phyloP scores from a whole-genome alignment of 2,329 filamentous ascomycete species.

The Plectosphaerella cucumerina region DNA sequence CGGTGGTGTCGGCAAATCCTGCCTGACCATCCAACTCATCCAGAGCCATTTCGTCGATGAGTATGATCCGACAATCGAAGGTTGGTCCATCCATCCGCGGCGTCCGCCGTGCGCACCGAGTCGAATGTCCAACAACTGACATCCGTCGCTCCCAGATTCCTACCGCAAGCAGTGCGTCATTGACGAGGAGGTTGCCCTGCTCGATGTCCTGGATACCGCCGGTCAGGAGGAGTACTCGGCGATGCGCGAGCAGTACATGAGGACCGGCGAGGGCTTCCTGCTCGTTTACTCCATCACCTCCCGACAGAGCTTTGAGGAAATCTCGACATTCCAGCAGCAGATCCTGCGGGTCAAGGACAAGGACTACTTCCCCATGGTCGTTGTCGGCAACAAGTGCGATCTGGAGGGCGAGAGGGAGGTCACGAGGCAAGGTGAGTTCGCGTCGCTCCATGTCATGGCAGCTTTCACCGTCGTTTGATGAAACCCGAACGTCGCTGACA shows the following conservation, averaged over 20 bases:
- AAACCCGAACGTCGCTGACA: too few relatives aligned
- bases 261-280: slow-evolving; percentile 95
- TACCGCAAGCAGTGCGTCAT: slow-evolving; percentile 96
- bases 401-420: slow-evolving; percentile 89
- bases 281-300: slow-evolving; percentile 98
- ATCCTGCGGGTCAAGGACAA: slow-evolving; percentile 98
- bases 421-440: slow-evolving; percentile 74
- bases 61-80: slow-evolving; percentile 99
- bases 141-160: slow-evolving; percentile 64
- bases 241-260: slow-evolving; percentile 99
- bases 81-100: slow-evolving; percentile 42
- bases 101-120: too few relatives aligned
- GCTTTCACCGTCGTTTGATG: background rate
- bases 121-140: slow-evolving; percentile 12
- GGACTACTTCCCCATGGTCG: slow-evolving; percentile 99
- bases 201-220: slow-evolving; percentile 94
- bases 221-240: slow-evolving; percentile 99
- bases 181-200: slow-evolving; percentile 92
- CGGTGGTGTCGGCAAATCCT: slow-evolving; percentile 98
- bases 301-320: slow-evolving; percentile 96
- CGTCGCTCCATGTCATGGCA: background rate
- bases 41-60: slow-evolving; percentile 98
- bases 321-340: slow-evolving; percentile 97
- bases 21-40: slow-evolving; percentile 94
- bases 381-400: slow-evolving; percentile 99